Evolutionary conservation across 2,329 filamentous ascomycete genomes (phyloP), one percentile per base, ranked within the genome.

Genomic region (Pyricularia sp.): DNA sequence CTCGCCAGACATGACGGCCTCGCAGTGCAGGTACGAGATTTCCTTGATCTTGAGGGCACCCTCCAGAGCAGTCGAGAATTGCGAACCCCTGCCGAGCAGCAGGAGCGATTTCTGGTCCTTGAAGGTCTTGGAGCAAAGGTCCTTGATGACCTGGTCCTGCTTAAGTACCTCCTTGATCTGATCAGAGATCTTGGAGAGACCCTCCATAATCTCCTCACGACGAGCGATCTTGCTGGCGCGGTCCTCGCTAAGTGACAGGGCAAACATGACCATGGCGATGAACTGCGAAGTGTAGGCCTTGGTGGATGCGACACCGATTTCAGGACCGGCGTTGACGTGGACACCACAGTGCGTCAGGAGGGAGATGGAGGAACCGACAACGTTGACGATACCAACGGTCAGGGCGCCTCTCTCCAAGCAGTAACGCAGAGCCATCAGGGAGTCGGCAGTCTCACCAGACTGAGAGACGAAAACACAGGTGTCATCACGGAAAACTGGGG

Each of bases 181-280:
- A 59, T 87, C 88, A 9, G 94, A 97, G 76, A 99, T 88, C 77
- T 92, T 91, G 76, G 87, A 85, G 33, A 99, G 89, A 75, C 95
- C 94, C 74, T 96, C 91, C 86, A 99, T 97, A 77, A 99, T 98
- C 81, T 97, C 94, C 81, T 95, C 89, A 36, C 95, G 91, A 77
- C 94, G 89, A 83, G 91, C 88, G 76, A 91, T 88, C 88, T 99
- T 99, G 74, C 93, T 97, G 61, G 94, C 92, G 75, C 95, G 92
- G 81, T 99, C 95, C 83, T 99, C 95, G 77, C 92, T 95, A 70
- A 99, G 88, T 33, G 94, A 97, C 72, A 99, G 85, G 7, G 95
- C 95, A 77, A 99, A 98, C 95, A 99, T 99, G 82, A 98, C 92
- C 93, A 99, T 97, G 79, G 95, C 97, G 77, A 99, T 93, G 81